A percentile compares a stretch with the other conserved stretches of the same genome.
Conservation (phyloP, 352 stramenopile species). For the Globisporangium rhizosaccharum region DNA sequence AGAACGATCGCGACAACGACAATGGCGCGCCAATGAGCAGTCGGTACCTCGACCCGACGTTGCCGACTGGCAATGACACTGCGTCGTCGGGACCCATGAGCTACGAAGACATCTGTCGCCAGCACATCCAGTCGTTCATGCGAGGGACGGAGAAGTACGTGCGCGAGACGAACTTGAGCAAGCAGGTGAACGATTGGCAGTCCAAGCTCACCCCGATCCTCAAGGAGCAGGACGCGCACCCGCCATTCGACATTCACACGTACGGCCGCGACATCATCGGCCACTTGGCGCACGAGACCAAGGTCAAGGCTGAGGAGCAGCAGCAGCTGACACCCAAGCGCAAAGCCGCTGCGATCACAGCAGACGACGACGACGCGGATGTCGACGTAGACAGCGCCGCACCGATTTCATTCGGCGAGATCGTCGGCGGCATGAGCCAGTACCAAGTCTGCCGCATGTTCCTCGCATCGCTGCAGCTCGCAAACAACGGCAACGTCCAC, state of each 20-base stretch:
- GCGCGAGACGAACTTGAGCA: slow-evolving; percentile 61
- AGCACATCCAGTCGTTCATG: slow-evolving; percentile 79
- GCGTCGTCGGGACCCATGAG: slow-evolving; percentile 18
- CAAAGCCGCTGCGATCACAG: slow-evolving; percentile 23
- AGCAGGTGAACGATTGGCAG: slow-evolving; percentile 74
- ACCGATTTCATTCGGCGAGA: slow-evolving; percentile 42
- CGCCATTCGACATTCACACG: slow-evolving; percentile 71
- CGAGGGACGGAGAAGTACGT: slow-evolving; percentile 77
- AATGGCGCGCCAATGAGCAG: not conserved
- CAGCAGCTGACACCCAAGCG: slow-evolving; percentile 26
- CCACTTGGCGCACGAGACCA: slow-evolving; percentile 34
- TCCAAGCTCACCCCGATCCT: slow-evolving; percentile 65
- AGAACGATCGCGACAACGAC: not conserved
- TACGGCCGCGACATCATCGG: slow-evolving; percentile 59
- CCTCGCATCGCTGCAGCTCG: slow-evolving; percentile 87
- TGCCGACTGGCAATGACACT: not conserved
- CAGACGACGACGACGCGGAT: slow-evolving; percentile 9
- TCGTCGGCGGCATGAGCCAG: slow-evolving; percentile 48
- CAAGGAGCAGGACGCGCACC: slow-evolving; percentile 59
- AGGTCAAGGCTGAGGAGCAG: slow-evolving; percentile 15
- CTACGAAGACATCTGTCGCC: slow-evolving; percentile 71
- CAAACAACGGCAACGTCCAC: slow-evolving; percentile 86
- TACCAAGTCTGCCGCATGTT: slow-evolving; percentile 89
- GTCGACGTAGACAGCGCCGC: slow-evolving; percentile 17
- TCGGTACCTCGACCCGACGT: not conserved